Evolutionary conservation across 2,329 filamentous ascomycete species (phyloP).

Genomic region (Periconia digitata): DNA sequence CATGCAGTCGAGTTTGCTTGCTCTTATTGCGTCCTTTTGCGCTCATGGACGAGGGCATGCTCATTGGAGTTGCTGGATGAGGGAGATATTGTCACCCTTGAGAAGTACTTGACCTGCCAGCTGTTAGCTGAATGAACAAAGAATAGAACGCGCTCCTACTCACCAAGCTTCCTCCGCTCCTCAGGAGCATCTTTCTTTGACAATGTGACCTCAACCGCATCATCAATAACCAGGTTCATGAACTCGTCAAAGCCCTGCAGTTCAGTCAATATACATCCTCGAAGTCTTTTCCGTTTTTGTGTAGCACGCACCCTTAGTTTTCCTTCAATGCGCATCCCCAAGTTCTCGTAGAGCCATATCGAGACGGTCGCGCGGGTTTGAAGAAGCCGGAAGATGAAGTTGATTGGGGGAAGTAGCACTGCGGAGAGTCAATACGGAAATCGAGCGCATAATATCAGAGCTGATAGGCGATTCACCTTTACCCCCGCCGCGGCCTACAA

Average conservation of each 20-base stretch:
- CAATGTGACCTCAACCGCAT: conserved; percentile 88
- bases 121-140: conserved; percentile 10
- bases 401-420: conserved; percentile 75
- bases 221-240: conserved; percentile 97
- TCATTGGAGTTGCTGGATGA: conserved; percentile 60
- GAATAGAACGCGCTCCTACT: conserved; percentile 20
- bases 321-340: conserved; percentile 90
- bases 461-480: conserved; percentile 32
- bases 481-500: conserved; percentile 58
- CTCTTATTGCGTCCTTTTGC: not conserved
- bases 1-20: not conserved
- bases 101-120: conserved; percentile 75
- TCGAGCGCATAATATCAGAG: conserved; percentile 4
- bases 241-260: conserved; percentile 94
- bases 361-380: conserved; percentile 81
- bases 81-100: conserved; percentile 84
- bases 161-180: conserved; percentile 77
- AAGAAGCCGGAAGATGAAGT: conserved; percentile 92
- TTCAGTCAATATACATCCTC: too few species aligned
- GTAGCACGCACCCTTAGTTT: conserved; percentile 84
- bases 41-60: not conserved
- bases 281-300: too few species aligned
- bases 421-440: conserved; percentile 13
- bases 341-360: conserved; percentile 97
- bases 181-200: conserved; percentile 79